These are phyloP conservation scores for Glycine tomentella DNA, from an alignment of 306 rosid species.

Conservation along the genomic window DNA sequence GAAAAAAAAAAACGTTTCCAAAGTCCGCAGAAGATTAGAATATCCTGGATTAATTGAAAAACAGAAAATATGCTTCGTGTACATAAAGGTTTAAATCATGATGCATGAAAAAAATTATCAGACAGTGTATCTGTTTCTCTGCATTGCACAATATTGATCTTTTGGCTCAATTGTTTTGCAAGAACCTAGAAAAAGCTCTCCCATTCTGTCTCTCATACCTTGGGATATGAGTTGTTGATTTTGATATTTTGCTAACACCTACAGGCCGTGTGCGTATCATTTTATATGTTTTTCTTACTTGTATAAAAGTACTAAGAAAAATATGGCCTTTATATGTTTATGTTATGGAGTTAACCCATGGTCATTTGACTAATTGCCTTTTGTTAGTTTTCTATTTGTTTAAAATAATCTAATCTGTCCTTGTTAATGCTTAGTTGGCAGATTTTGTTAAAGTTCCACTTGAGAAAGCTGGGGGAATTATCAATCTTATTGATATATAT, in stretches of 20 bases:
- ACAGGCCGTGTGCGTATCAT: slow-evolving; percentile 2
- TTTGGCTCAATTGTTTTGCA: slow-evolving; percentile 39
- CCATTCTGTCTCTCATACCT: slow-evolving; percentile 3
- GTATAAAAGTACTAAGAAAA: slow-evolving; percentile 2
- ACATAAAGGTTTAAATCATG: slow-evolving; percentile 8
- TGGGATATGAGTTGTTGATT: slow-evolving; percentile 4
- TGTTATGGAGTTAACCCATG: slow-evolving; percentile 29
- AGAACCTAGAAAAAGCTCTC: slow-evolving; percentile 20
- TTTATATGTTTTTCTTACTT: slow-evolving; percentile 22
- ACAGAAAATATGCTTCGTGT: slow-evolving; percentile 28
- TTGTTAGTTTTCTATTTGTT: slow-evolving; percentile 24
- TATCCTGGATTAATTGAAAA: slow-evolving; percentile 20
- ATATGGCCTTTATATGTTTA: slow-evolving; percentile 14
- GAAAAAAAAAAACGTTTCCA: slow-evolving; percentile 1
- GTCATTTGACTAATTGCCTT: slow-evolving; percentile 32
- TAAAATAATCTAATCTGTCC: slow-evolving; percentile 42
- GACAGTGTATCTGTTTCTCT: slow-evolving; percentile 13
- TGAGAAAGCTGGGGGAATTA: slow-evolving; percentile 91
- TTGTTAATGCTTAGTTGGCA: slow-evolving; percentile 71
- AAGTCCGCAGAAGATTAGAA: slow-evolving; percentile 1
- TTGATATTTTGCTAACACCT: slow-evolving; percentile 26
- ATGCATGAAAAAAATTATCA: slow-evolving; percentile 31
- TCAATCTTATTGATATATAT: slow-evolving; percentile 88
- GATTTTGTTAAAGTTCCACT: slow-evolving; percentile 92
- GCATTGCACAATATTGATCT: slow-evolving; percentile 5